phyloP scores from a whole-genome alignment of 164 flowering plant genomes.

The Hamamelis virginiana region DNA sequence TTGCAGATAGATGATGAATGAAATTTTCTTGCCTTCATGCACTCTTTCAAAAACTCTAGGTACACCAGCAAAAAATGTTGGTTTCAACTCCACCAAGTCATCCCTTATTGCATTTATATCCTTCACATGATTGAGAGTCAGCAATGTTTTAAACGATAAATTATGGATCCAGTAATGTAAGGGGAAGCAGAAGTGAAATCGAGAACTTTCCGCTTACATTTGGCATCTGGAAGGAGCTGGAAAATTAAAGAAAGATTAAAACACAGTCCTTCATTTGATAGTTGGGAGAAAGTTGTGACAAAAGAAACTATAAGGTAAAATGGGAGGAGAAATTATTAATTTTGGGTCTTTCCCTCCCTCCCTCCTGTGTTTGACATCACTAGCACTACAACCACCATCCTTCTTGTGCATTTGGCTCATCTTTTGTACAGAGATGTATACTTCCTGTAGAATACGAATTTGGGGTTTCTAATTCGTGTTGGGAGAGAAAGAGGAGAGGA shows the following conservation, averaged over 20 bases:
- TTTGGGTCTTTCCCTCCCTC: not conserved
- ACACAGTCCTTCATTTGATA: no score
- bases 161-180: not conserved
- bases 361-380: not conserved
- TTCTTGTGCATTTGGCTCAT: no score
- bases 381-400: not conserved
- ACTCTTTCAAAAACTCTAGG: conserved; percentile 89
- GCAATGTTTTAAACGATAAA: not conserved
- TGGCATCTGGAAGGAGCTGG: not conserved
- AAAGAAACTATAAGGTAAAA: not conserved
- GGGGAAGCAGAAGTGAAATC: no score
- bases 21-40: conserved; percentile 62
- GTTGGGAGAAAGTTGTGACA: no score
- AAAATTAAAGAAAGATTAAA: not conserved
- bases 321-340: not conserved
- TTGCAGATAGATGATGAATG: not conserved
- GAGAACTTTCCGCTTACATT: no score
- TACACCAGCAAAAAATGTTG: conserved; percentile 90
- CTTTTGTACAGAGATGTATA: no score
- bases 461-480: no score
- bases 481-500: no score
- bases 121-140: conserved; percentile 34
- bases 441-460: no score
- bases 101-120: conserved; percentile 70
- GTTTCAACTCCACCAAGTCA: conserved; percentile 85